phyloP scores from a whole-genome alignment of 768 basidiomycete genomes.

The Lentinula boryana region DNA sequence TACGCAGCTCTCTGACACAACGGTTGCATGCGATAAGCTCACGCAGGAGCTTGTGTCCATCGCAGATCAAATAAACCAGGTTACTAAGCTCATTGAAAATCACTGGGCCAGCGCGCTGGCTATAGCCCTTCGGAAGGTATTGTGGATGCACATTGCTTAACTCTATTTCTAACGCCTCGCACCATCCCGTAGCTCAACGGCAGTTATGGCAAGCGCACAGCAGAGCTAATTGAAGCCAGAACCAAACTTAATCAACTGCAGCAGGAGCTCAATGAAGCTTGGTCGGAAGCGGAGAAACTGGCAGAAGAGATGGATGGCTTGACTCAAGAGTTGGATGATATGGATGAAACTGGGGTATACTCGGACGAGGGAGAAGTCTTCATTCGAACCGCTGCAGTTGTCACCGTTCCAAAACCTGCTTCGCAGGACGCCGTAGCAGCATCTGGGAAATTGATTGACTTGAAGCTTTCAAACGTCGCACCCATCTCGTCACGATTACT shows the following conservation, averaged over 20 bases:
- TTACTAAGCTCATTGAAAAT: constrained; percentile 50
- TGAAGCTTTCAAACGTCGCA: constrained; percentile 10
- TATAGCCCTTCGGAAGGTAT: constrained; percentile 68
- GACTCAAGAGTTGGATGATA: constrained; percentile 62
- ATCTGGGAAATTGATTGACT: constrained; percentile 9
- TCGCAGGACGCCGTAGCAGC: constrained; percentile 9
- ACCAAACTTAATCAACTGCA: constrained; percentile 43
- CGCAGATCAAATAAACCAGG: constrained; percentile 60
- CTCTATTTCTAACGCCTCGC: neutral
- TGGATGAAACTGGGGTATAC: constrained; percentile 13
- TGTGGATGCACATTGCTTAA: neutral
- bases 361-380: constrained; percentile 25
- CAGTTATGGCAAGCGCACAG: constrained; percentile 60
- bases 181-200: constrained; percentile 46
- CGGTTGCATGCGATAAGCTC: constrained; percentile 51
- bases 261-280: constrained; percentile 73
- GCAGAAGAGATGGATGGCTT: constrained; percentile 70
- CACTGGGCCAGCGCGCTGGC: constrained; percentile 76
- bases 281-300: constrained; percentile 70
- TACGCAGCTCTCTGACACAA: constrained; percentile 54
- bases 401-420: constrained; percentile 29
- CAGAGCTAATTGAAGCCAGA: constrained; percentile 46
- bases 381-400: constrained; percentile 42
- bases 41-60: constrained; percentile 52
- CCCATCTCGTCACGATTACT: constrained; percentile 2